phyloP scores from a whole-genome alignment of 805 yeast genomes.

The Yamadazyma kitorensis region DNA sequence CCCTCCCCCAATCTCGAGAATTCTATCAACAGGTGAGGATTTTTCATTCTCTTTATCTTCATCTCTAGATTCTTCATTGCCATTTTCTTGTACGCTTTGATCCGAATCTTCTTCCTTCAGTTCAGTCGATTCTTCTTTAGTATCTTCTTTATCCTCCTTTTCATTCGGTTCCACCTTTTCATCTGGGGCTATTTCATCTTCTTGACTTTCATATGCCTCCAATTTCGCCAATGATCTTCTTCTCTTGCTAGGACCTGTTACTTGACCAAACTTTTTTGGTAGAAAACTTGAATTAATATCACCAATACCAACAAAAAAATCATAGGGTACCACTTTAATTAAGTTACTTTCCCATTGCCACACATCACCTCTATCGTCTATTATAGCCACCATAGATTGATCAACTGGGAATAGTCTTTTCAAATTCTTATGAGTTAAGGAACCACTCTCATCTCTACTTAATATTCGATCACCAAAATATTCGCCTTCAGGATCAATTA shows the following conservation, averaged over 20 bases:
- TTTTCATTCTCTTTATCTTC: slow-evolving; percentile 10
- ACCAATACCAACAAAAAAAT: slow-evolving; percentile 95
- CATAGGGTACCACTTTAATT: slow-evolving; percentile 91
- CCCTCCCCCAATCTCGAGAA: slow-evolving; percentile 49
- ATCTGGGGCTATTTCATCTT: slow-evolving; percentile 20
- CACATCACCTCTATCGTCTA: slow-evolving; percentile 97
- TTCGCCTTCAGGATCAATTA: slow-evolving; percentile 85
- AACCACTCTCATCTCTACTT: slow-evolving; percentile 93
- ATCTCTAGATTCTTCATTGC: slow-evolving; percentile 6
- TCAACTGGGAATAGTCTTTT: slow-evolving; percentile 91
- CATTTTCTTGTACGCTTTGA: slow-evolving; percentile 7
- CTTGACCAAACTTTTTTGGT: slow-evolving; percentile 68
- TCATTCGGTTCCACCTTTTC: slow-evolving; percentile 2
- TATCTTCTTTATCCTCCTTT: neutral
- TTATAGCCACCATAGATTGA: slow-evolving; percentile 92
- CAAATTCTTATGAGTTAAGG: slow-evolving; percentile 82
- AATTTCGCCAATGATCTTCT: slow-evolving; percentile 55
- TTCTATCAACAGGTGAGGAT: slow-evolving; percentile 45
- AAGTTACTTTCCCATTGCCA: slow-evolving; percentile 97
- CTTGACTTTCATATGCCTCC: slow-evolving; percentile 41
- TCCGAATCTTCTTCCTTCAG: slow-evolving; percentile 8
- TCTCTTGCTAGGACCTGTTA: slow-evolving; percentile 61
- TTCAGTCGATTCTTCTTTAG: slow-evolving; percentile 1
- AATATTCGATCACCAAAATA: slow-evolving; percentile 89
- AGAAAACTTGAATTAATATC: slow-evolving; percentile 92